A percentile compares a stretch with the other conserved stretches of the same genome.
Evolutionary conservation across 2,329 filamentous ascomycete species (phyloP).

Genomic region (Claviceps humidiphila): DNA sequence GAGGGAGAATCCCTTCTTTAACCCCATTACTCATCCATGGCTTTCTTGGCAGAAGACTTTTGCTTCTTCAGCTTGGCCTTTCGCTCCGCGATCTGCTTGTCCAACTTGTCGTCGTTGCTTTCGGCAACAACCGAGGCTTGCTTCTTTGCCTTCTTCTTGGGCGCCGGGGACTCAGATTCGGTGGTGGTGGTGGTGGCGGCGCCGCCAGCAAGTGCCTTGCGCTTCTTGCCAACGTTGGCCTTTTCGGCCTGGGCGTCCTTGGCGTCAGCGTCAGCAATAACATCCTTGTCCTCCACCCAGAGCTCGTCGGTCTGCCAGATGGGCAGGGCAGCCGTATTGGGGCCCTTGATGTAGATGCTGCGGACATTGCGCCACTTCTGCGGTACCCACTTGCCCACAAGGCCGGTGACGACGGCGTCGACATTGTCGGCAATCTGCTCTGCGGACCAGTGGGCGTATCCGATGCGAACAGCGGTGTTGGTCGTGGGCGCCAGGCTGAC

Average conservation of each 20-base stretch:
- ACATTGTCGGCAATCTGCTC: constrained; percentile 73
- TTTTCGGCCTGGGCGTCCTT: constrained; percentile 35
- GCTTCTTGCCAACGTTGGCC: constrained; percentile 53
- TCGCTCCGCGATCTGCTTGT: constrained; percentile 46
- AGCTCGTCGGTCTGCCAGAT: constrained; percentile 89
- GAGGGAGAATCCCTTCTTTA: too few species aligned
- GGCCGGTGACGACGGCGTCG: constrained; percentile 50
- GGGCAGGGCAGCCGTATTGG: constrained; percentile 77
- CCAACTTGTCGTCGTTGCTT: constrained; percentile 38
- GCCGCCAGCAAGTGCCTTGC: constrained; percentile 33
- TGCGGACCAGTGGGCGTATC: constrained; percentile 58
- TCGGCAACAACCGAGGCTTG: constrained; percentile 23
- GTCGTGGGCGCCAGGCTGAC: constrained; percentile 68
- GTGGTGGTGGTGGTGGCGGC: constrained; percentile 26
- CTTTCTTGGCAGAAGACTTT: constrained; percentile 42
- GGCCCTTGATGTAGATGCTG: constrained; percentile 79
- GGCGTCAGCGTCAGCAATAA: constrained; percentile 46
- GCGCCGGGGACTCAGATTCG: constrained; percentile 7
- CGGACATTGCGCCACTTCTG: constrained; percentile 81
- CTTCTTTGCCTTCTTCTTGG: constrained; percentile 26
- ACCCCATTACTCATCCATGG: constrained; percentile 28
- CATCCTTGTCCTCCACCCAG: constrained; percentile 67
- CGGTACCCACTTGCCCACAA: constrained; percentile 70
- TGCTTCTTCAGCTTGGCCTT: constrained; percentile 46
- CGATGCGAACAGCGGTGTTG: constrained; percentile 71